These are phyloP conservation scores for Styphnolobium japonicum DNA, from an alignment of 306 rosid species.

Conservation along the genomic window DNA sequence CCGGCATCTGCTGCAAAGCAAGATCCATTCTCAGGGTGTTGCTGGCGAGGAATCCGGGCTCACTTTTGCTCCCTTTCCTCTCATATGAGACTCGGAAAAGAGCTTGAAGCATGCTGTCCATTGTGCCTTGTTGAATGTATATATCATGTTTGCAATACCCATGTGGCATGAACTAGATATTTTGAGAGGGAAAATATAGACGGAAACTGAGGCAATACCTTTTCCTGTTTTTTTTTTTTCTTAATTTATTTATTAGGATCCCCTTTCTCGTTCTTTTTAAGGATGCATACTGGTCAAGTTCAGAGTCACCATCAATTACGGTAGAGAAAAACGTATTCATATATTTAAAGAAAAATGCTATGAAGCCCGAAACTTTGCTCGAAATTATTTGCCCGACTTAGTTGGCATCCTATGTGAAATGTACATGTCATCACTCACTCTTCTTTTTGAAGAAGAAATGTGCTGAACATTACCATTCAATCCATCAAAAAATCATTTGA, in stretches of 20 bases:
- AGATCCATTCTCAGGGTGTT: neutral
- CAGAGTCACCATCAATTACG: too few species aligned
- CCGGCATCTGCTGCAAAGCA: slow-evolving; percentile 7
- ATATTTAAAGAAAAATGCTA: too few species aligned
- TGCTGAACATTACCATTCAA: too few species aligned
- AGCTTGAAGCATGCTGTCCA: neutral
- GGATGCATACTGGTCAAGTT: too few species aligned
- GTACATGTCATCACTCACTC: too few species aligned
- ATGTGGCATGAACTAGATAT: neutral
- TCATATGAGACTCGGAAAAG: slow-evolving; percentile 20
- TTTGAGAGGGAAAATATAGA: neutral
- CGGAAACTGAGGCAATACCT: too few species aligned
- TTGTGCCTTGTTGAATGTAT: neutral
- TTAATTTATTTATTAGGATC: neutral
- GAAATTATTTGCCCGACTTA: too few species aligned
- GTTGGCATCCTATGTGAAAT: too few species aligned
- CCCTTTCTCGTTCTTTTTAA: neutral
- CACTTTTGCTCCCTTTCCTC: slow-evolving; percentile 28
- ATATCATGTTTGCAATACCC: neutral
- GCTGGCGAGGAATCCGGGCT: slow-evolving; percentile 24
- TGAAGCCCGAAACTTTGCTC: too few species aligned
- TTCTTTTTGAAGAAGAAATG: too few species aligned
- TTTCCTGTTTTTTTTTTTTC: neutral
- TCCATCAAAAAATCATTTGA: too few species aligned
- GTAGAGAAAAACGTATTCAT: too few species aligned